Percentiles rank a stretch among this genome's conserved stretches.
Evolutionary conservation across 2,329 filamentous ascomycete genomes (phyloP).

Genomic region (Chaetomium olivaceum): DNA sequence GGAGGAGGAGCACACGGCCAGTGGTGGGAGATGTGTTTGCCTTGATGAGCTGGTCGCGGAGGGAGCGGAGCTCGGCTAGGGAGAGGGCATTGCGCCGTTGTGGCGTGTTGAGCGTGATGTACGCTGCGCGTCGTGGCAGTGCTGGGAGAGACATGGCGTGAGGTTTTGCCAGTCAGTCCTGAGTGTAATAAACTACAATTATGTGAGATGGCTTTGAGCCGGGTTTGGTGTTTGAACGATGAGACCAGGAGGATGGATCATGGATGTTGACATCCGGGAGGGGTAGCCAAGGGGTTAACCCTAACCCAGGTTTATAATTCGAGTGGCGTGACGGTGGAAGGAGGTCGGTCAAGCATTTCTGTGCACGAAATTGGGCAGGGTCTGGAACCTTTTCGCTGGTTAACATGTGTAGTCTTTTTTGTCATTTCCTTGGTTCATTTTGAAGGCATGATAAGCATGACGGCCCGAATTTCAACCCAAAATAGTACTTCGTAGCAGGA

Average conservation of each 20-base stretch:
- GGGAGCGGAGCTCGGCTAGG: slow-evolving; percentile 18
- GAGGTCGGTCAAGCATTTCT: neutral
- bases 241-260: neutral
- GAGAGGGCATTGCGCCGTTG: slow-evolving; percentile 23
- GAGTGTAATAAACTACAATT: neutral
- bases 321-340: neutral
- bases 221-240: slow-evolving; percentile 1
- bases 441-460: neutral
- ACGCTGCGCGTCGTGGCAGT: slow-evolving; percentile 21
- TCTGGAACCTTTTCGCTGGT: neutral
- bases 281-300: slow-evolving; percentile 12
- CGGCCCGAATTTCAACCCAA: neutral
- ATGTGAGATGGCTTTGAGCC: neutral
- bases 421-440: neutral
- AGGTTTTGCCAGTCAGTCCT: neutral
- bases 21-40: slow-evolving; percentile 22
- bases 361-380: neutral
- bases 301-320: slow-evolving; percentile 6
- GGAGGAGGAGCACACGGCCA: slow-evolving; percentile 34
- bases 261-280: slow-evolving; percentile 10
- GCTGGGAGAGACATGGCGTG: slow-evolving; percentile 15
- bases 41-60: slow-evolving; percentile 24
- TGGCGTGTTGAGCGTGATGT: slow-evolving; percentile 20
- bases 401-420: neutral
- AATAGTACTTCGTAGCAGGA: too few relatives aligned